Conservation (phyloP, 768 basidiomycete genomes). For the Amanita pseudoporphyria region DNA sequence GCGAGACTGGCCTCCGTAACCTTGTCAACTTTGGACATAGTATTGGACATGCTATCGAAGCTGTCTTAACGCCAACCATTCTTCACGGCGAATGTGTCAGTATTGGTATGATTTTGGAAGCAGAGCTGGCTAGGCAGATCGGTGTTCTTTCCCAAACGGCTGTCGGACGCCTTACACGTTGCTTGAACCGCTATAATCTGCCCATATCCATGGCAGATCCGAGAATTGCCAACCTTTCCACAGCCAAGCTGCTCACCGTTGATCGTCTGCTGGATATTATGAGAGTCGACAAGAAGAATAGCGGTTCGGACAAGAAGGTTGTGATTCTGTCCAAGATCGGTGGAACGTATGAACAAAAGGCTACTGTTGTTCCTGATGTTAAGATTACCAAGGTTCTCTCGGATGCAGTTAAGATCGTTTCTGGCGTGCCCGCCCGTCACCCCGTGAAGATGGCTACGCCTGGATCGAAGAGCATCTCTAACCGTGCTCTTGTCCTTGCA, state of each 20-base stretch:
- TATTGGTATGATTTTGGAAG: slow-evolving; percentile 95
- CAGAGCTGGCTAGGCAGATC: slow-evolving; percentile 82
- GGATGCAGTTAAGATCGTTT: slow-evolving; percentile 68
- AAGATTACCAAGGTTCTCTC: slow-evolving; percentile 77
- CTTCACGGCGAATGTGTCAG: slow-evolving; percentile 96
- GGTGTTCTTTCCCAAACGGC: slow-evolving; percentile 87
- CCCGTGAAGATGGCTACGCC: slow-evolving; percentile 80
- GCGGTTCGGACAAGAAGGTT: slow-evolving; percentile 85
- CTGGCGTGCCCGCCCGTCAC: slow-evolving; percentile 51
- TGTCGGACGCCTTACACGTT: slow-evolving; percentile 81
- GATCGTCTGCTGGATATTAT: slow-evolving; percentile 85
- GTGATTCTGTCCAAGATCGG: slow-evolving; percentile 90
- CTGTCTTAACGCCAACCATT: slow-evolving; percentile 84
- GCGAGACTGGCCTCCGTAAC: slow-evolving; percentile 93
- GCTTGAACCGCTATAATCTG: slow-evolving; percentile 85
- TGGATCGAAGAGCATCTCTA: slow-evolving; percentile 94
- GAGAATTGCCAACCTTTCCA: slow-evolving; percentile 61
- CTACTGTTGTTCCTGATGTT: slow-evolving; percentile 74
- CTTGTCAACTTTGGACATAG: slow-evolving; percentile 99
- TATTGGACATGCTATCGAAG: slow-evolving; percentile 98
- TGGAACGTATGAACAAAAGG: slow-evolving; percentile 84
- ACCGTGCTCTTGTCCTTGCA: slow-evolving; percentile 87
- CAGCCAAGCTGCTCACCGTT: slow-evolving; percentile 64
- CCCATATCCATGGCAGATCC: slow-evolving; percentile 78
- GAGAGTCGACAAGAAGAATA: slow-evolving; percentile 97